Evolutionary conservation across 371 early-diverging fungal genomes (phyloP).

Genomic region (Parasitella parasitica): DNA sequence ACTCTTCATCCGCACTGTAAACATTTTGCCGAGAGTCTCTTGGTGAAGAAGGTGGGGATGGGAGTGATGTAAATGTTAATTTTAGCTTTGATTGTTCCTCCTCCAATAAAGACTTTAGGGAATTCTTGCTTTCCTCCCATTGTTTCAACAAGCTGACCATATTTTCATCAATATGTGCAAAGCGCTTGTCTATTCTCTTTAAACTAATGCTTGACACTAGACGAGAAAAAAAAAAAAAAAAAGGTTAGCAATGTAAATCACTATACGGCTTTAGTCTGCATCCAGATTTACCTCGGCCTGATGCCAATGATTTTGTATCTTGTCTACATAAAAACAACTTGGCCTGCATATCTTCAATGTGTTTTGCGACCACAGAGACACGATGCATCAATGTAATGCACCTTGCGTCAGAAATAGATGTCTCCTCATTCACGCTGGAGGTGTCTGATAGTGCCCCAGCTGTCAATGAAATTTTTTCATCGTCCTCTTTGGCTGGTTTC

Average conservation of each 20-base stretch:
- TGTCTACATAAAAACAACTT: slow-evolving; percentile 39
- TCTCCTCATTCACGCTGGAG: background rate
- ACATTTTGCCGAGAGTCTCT: background rate
- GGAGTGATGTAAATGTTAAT: slow-evolving; percentile 8
- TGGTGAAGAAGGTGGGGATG: slow-evolving; percentile 44
- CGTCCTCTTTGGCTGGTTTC: background rate
- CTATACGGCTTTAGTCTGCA: background rate
- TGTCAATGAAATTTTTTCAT: background rate
- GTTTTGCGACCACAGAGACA: slow-evolving; percentile 34
- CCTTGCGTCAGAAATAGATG: slow-evolving; percentile 12
- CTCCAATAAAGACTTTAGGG: slow-evolving; percentile 10
- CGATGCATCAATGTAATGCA: slow-evolving; percentile 27
- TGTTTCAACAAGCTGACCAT: slow-evolving; percentile 24
- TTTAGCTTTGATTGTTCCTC: slow-evolving; percentile 7
- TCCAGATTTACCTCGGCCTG: slow-evolving; percentile 26
- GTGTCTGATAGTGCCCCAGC: background rate
- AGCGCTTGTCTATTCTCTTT: slow-evolving; percentile 30
- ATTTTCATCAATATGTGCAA: slow-evolving; percentile 30
- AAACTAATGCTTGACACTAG: slow-evolving; percentile 3
- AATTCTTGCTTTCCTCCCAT: slow-evolving; percentile 38
- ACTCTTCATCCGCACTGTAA: background rate
- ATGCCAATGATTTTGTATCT: slow-evolving; percentile 27
- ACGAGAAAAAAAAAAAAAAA: background rate
- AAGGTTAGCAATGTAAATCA: background rate
- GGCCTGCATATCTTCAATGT: slow-evolving; percentile 32